Base-by-base conservation (phyloP, 208 protist species). In the Crithidia thermophila region DNA sequence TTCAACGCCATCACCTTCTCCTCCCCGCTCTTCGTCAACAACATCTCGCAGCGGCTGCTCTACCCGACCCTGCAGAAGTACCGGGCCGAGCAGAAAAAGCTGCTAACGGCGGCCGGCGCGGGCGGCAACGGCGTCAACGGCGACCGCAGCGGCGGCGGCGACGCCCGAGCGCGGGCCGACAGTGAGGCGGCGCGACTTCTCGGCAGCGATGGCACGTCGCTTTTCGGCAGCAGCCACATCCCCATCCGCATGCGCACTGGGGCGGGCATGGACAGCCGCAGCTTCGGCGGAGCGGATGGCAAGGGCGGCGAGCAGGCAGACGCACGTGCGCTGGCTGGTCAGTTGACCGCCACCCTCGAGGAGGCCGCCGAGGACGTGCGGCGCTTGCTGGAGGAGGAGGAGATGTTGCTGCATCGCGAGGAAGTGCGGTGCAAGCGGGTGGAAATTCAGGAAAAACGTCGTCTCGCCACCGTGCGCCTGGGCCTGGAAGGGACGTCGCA, bases 401-500 rank as follows among this genome's bases (percentile, higher is more conserved):
- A 83, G 34, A 34, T 37, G 13, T 20, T 56, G 36, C 66, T 93
- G 45, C 75, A 78, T 31, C 46, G 57, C 14, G 75, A 79, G 55
- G 85, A 95, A 67, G 79, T 88, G 51, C 81, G 77, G 2, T 87
- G 85, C 68, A 85, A 85, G 45, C 77, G 78, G 13, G 75, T 95
- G 3, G 87, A 95, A 58, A 87, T 86, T 18, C 57, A 72, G n/a
- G 81, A 88, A 37, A 93, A 92, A 64, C 75, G 79, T 33, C 78
- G 77, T 62, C 78, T 95, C 11, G 84, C 85, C 10, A 80, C 73
- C 2, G 82, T 95, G 20, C 87, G 90, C 9, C 62, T 95, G 5
- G 90, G 87, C n/a, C 77, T 95, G 20, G 87, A 95, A 71, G 81
- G 62, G 9, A 95, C 90, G 7, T 82, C 85, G 10, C 73, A 75